phyloP scores from a whole-genome alignment of 2,329 filamentous ascomycete genomes.

The Ophiocordyceps australis region DNA sequence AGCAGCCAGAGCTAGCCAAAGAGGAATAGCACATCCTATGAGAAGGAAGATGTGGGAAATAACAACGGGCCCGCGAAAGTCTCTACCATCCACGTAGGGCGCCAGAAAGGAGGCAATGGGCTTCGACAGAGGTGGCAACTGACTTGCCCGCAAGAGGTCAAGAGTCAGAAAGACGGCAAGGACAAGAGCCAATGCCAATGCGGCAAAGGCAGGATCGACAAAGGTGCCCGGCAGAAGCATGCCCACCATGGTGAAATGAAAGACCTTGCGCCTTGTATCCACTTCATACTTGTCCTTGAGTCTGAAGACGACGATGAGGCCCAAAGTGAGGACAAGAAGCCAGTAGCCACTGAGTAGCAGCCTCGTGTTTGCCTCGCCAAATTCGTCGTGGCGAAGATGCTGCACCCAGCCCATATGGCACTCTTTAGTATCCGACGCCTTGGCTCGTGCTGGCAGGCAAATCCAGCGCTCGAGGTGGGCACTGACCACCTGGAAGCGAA shows the following conservation, averaged over 20 bases:
- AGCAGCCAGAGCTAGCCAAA: slow-evolving; percentile 74
- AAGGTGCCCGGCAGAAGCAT: slow-evolving; percentile 84
- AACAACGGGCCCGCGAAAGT: slow-evolving; percentile 84
- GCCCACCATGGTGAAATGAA: slow-evolving; percentile 94
- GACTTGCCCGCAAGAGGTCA: slow-evolving; percentile 76
- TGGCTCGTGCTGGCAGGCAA: slow-evolving; percentile 36
- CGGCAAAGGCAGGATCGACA: slow-evolving; percentile 69
- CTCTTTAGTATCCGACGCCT: slow-evolving; percentile 12
- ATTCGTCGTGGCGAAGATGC: slow-evolving; percentile 39
- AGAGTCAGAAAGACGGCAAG: slow-evolving; percentile 75
- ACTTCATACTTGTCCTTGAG: slow-evolving; percentile 70
- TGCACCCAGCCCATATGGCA: slow-evolving; percentile 42
- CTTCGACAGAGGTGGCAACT: slow-evolving; percentile 76
- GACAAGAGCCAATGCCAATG: slow-evolving; percentile 61
- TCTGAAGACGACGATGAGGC: slow-evolving; percentile 56
- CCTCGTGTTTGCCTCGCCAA: slow-evolving; percentile 70
- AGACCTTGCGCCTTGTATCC: slow-evolving; percentile 89
- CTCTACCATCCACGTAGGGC: slow-evolving; percentile 86
- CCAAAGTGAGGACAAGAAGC: slow-evolving; percentile 45
- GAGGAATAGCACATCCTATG: slow-evolving; percentile 83
- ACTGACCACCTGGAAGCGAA: slow-evolving; percentile 54
- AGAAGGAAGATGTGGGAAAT: slow-evolving; percentile 92
- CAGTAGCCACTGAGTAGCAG: slow-evolving; percentile 63
- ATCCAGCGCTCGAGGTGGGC: slow-evolving; percentile 60
- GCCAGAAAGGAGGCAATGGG: slow-evolving; percentile 75